Base-by-base conservation (phyloP, 371 early-diverging fungal species). In the Mucor sp. region DNA sequence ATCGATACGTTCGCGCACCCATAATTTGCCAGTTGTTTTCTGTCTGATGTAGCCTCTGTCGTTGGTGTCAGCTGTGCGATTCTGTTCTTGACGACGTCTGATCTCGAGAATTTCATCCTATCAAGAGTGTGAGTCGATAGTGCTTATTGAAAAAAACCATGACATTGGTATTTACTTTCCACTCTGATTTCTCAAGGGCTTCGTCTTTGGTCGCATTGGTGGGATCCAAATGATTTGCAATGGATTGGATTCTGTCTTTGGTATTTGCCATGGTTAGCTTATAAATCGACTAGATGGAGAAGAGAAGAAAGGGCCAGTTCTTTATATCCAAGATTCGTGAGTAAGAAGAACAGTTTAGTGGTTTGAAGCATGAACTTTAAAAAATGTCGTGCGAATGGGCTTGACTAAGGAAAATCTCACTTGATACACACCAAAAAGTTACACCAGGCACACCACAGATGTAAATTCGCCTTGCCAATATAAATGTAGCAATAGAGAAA, bases 1-100 rank as follows among this genome's bases (percentile, higher is more conserved):
- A 60, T 72, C 74, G 37, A 82, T 74, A n/a, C 83, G 71, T 47
- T 82, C 82, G 4, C 80, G 69, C 0, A 82, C 82, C 80, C 82
- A 79, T 0, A 79, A 66, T 48, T 79, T 82, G 14, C 82, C 78
- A 11, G 72, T 68, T 1, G 78, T 74, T 64, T 82, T 82, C 65
- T 82, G 82, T 48, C 76, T 61, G 15, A 82, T 69, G 55, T 78
- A 79, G 0, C 80, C 79, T 37, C 68, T 68, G 57, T 82, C 76
- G 8, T 70, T 59, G n/a, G 64, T 55, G 55, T 82, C 65, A n/a
- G 79, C 63, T 14, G 67, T 70, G 2, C 73, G 67, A 32, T 79
- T 82, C 12, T 68, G 65, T 2, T 56, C 32, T 39, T 77, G 71
- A 25, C 82, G 68, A 23, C 66, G 59, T 58, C 68, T 67, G 17